phyloP scores from a whole-genome alignment of 495 filamentous ascomycete species.

The Friedmanniomyces endolithicus region DNA sequence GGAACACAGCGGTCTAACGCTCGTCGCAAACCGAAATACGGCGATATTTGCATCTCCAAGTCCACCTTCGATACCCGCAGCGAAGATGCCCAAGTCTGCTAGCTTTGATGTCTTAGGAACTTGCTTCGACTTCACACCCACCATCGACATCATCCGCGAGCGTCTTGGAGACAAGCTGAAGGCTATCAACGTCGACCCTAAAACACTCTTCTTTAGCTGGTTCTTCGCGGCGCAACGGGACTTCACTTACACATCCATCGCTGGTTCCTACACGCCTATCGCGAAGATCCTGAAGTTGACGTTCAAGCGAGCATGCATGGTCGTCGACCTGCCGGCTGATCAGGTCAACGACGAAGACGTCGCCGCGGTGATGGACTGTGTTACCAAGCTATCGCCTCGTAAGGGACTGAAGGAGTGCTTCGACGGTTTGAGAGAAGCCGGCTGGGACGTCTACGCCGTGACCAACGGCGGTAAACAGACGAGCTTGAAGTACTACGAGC shows the following conservation, averaged over 20 bases:
- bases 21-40: too few species aligned
- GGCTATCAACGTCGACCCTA: slow-evolving; percentile 13
- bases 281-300: slow-evolving; percentile 13
- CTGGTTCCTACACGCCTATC: slow-evolving; percentile 14
- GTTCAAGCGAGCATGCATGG: slow-evolving; percentile 11
- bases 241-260: slow-evolving; percentile 15
- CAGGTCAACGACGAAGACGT: slow-evolving; percentile 15
- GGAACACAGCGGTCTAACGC: too few species aligned
- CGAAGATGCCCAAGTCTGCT: slow-evolving; percentile 3
- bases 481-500: slow-evolving; percentile 18
- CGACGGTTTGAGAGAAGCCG: slow-evolving; percentile 9
- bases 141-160: slow-evolving; percentile 8
- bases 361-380: slow-evolving; percentile 7
- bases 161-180: slow-evolving; percentile 11
- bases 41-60: too few species aligned
- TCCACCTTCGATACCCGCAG: too few species aligned
- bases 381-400: slow-evolving; percentile 8
- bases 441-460: slow-evolving; percentile 17
- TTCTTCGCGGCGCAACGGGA: slow-evolving; percentile 19
- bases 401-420: slow-evolving; percentile 16
- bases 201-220: slow-evolving; percentile 18
- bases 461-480: slow-evolving; percentile 18
- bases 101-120: slow-evolving; percentile 20
- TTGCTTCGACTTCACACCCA: slow-evolving; percentile 15
- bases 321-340: slow-evolving; percentile 14